Evolutionary conservation across 208 protist genomes (phyloP).

Genomic region (Angomonas deanei): DNA sequence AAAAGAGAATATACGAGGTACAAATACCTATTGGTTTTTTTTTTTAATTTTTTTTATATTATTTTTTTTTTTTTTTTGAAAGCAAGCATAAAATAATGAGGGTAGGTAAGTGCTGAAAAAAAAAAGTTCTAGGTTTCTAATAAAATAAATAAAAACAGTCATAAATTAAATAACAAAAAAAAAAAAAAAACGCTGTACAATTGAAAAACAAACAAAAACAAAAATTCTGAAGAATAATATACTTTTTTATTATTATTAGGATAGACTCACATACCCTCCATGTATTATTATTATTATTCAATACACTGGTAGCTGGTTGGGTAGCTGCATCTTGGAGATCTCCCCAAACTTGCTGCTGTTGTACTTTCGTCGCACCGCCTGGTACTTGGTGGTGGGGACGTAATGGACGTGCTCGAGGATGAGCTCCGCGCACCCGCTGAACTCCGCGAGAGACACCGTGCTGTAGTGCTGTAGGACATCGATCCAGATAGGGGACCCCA

Average conservation of each 20-base stretch:
- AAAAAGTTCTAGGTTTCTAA: conserved; percentile 10
- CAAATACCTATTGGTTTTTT: neutral
- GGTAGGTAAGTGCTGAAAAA: neutral
- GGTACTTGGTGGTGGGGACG: conserved; percentile 78
- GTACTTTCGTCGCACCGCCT: conserved; percentile 87
- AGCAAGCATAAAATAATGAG: neutral
- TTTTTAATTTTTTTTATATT: conserved; percentile 9
- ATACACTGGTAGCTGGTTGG: conserved; percentile 43
- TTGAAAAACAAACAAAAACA: conserved; percentile 5
- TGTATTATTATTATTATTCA: conserved; percentile 5
- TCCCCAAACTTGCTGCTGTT: conserved; percentile 69
- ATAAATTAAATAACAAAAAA: conserved; percentile 12
- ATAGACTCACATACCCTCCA: no score
- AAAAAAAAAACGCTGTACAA: neutral
- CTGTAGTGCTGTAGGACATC: conserved; percentile 65
- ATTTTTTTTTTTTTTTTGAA: conserved; percentile 4
- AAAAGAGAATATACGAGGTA: neutral
- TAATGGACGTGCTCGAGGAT: conserved; percentile 80
- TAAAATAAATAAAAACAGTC: neutral
- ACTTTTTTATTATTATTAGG: neutral
- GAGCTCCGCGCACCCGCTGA: conserved; percentile 66
- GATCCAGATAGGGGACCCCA: conserved; percentile 37
- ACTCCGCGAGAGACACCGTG: conserved; percentile 47
- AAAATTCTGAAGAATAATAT: neutral
- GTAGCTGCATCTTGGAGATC: conserved; percentile 63